A percentile compares a stretch with the other conserved stretches of the same genome.
These are phyloP conservation scores for Vanrija humicola DNA, from an alignment of 1,284 basidiomycete species.

Conservation along the genomic window DNA sequence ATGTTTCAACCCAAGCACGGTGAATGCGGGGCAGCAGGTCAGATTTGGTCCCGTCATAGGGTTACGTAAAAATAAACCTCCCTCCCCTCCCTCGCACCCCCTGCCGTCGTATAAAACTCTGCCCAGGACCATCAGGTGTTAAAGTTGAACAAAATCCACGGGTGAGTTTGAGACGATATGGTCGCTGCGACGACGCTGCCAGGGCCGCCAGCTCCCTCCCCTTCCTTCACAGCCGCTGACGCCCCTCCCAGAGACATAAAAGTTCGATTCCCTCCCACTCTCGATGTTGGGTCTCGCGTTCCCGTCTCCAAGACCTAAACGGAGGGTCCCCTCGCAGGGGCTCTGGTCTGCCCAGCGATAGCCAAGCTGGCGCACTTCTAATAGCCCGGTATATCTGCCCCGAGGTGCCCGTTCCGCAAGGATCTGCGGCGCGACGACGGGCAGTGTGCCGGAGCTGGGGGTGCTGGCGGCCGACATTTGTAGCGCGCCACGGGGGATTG, in stretches of 20 bases:
- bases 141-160: conserved; percentile 5
- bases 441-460: conserved; percentile 11
- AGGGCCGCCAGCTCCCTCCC: not conserved
- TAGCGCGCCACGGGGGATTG: too few relatives aligned
- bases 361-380: conserved; percentile 27
- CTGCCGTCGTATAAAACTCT: not conserved
- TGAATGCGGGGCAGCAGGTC: too few relatives aligned
- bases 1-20: too few relatives aligned
- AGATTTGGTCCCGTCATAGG: too few relatives aligned
- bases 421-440: conserved; percentile 23
- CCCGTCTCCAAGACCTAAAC: conserved; percentile 45
- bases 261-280: conserved; percentile 46
- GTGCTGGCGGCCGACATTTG: conserved; percentile 25
- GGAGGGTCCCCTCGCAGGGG: conserved; percentile 8
- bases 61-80: too few relatives aligned
- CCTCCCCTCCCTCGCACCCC: too few relatives aligned
- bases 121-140: too few relatives aligned
- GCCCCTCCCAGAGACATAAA: conserved; percentile 39
- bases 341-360: conserved; percentile 23
- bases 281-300: conserved; percentile 47
- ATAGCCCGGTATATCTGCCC: conserved; percentile 2
- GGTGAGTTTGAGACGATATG: not conserved
- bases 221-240: not conserved
- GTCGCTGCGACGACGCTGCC: not conserved
- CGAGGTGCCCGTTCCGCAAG: conserved; percentile 18